Percentiles rank a stretch among this genome's conserved stretches.
phyloP scores from a whole-genome alignment of 805 yeast genomes.

The Cyberlindnera suaveolens region DNA sequence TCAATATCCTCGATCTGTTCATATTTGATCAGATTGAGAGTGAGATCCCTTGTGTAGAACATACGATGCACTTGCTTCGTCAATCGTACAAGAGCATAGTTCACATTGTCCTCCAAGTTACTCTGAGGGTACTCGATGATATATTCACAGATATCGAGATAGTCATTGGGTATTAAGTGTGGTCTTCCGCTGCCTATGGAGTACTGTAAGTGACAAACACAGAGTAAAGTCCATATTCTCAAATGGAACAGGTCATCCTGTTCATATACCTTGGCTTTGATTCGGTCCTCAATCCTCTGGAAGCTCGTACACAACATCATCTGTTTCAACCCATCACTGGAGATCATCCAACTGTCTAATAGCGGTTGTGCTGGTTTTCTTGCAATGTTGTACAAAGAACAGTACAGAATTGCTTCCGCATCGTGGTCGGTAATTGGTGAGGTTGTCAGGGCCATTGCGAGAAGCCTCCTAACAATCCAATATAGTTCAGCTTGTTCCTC shows the following conservation, averaged over 20 bases:
- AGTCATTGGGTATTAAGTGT: conserved; percentile 33
- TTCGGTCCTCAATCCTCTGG: conserved; percentile 33
- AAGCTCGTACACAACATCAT: conserved; percentile 41
- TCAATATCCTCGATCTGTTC: conserved; percentile 15
- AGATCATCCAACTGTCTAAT: conserved; percentile 46
- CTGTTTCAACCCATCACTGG: conserved; percentile 46
- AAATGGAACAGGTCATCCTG: conserved; percentile 44
- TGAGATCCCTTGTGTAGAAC: conserved; percentile 20
- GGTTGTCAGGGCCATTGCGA: conserved; percentile 43
- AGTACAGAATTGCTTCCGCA: conserved; percentile 51
- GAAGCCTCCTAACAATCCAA: conserved; percentile 41
- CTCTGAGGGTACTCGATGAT: conserved; percentile 43
- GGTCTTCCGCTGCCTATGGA: conserved; percentile 46
- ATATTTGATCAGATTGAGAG: conserved; percentile 16
- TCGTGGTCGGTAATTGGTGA: conserved; percentile 54
- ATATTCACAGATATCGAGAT: conserved; percentile 34
- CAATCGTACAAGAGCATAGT: conserved; percentile 43
- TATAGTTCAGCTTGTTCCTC: conserved; percentile 42
- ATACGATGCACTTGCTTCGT: conserved; percentile 23
- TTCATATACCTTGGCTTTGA: conserved; percentile 21
- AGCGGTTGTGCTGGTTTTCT: conserved; percentile 48
- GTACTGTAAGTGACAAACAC: conserved; percentile 45
- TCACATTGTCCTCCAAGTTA: conserved; percentile 48
- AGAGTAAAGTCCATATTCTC: conserved; percentile 46
- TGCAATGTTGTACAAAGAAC: conserved; percentile 47